A percentile compares a stretch with the other conserved stretches of the same genome.
Evolutionary conservation across 2,329 filamentous ascomycete genomes (phyloP).

Genomic region (Aspergillus arachidicola): DNA sequence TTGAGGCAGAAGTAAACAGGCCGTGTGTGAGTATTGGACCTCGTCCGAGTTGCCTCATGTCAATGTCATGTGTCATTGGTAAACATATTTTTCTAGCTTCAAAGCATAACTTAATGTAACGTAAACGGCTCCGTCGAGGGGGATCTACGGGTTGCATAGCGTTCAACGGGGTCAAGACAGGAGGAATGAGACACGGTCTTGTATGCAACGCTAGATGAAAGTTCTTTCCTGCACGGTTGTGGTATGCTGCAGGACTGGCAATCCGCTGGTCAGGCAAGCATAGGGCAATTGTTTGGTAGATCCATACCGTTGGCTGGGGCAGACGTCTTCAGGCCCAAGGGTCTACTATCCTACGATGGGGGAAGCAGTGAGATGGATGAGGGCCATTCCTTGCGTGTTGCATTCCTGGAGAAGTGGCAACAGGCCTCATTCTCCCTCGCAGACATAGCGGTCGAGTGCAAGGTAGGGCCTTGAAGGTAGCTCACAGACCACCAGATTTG

Average conservation of each 20-base stretch:
- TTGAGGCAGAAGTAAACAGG: not conserved
- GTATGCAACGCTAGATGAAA: not conserved
- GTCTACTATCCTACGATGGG: not conserved
- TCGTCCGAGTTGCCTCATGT: too few species aligned
- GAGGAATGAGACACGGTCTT: slow-evolving; percentile 19
- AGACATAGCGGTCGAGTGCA: not conserved
- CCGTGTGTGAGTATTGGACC: not conserved
- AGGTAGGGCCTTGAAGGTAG: slow-evolving; percentile 11
- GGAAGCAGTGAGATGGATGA: not conserved
- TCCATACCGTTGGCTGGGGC: slow-evolving; percentile 21
- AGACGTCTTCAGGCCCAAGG: slow-evolving; percentile 4
- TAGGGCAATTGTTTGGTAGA: slow-evolving; percentile 9
- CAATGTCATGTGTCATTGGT: not conserved
- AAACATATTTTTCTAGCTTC: not conserved
- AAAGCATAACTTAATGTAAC: slow-evolving; percentile 9
- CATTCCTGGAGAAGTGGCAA: slow-evolving; percentile 31
- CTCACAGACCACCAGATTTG: slow-evolving; percentile 26
- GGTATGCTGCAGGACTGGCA: not conserved
- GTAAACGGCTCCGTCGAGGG: not conserved
- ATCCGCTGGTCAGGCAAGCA: not conserved
- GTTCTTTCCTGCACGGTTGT: not conserved
- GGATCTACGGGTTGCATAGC: slow-evolving; percentile 12
- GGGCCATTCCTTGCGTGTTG: slow-evolving; percentile 26
- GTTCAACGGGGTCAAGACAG: slow-evolving; percentile 12
- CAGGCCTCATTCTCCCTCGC: slow-evolving; percentile 12